Evolutionary conservation across 2,329 filamentous ascomycete genomes (phyloP), one percentile per base, ranked within the genome.

Genomic region (Nothomitra cinnamomea): DNA sequence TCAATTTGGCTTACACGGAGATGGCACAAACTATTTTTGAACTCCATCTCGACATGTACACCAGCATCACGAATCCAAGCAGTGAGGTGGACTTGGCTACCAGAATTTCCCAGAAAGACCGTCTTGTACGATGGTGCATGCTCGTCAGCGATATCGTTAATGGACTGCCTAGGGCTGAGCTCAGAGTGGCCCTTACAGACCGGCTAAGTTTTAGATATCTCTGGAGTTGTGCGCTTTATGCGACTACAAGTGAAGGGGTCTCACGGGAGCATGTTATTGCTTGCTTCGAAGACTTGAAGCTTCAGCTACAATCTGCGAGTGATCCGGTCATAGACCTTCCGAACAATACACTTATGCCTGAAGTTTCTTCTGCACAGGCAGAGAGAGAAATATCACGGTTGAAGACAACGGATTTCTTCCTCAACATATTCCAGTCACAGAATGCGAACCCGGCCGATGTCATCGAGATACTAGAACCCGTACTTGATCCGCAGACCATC

Each of bases 381-480:
- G 89, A 96, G 57, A 82, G 87, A 53, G 90, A 98, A 64, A 83
- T 95, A 24, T 90, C 87, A 12, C 88, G 89, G 61, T 75, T 96
- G 35, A 95, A 87, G 13, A 96, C 90, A 0, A 92, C 94, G 78
- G 90, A 95, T 63, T 96, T 96, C 65, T 96, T 98, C 66, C 75
- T 88, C 51, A 86, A 82, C 38, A 78, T 98, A 0, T 96, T 96
- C 64, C 84, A 86, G 56, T 82, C 88, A 38, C 84, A 92, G 55
- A 78, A 82, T 55, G 80, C 83, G 48, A 83, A 95, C 59, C 86
- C 90, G 0, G 77, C 90, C 12, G 77, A 82, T 3, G 79, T 95
- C 19, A 95, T 98, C 55, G 88, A 95, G 62, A 92, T 82, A 25
- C 71, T 98, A 36, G 92, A 98, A 62, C 92, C 92, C 2, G 85